These are phyloP conservation scores for Rutstroemia sp. DNA, from an alignment of 2,329 filamentous ascomycete genomes.

Conservation along the genomic window DNA sequence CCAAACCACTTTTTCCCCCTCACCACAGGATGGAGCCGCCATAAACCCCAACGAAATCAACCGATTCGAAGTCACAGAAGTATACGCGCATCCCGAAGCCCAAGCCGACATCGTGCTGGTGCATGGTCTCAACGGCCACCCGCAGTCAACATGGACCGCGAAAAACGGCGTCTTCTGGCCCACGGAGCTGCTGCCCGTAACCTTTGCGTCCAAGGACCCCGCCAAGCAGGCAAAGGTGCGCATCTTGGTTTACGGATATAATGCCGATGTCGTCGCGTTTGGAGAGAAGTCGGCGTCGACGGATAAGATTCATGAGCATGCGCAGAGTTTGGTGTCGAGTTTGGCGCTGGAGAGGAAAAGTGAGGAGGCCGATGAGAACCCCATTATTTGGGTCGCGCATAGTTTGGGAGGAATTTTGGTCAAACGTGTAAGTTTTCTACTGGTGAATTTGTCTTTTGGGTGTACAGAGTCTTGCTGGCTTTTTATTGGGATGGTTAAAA, in stretches of 20 bases:
- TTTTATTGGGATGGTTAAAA: too few species aligned
- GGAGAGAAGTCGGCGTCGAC: constrained; percentile 39
- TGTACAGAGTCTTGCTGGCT: neutral
- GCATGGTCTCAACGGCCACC: constrained; percentile 62
- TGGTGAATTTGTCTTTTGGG: constrained; percentile 38
- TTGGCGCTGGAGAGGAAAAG: constrained; percentile 56
- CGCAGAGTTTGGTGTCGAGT: constrained; percentile 57
- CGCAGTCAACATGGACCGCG: constrained; percentile 55
- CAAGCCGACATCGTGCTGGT: constrained; percentile 61
- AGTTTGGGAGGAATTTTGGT: constrained; percentile 66
- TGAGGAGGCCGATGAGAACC: constrained; percentile 48
- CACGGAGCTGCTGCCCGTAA: constrained; percentile 51
- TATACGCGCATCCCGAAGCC: constrained; percentile 52
- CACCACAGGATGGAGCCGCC: constrained; percentile 36
- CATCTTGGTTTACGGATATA: constrained; percentile 67
- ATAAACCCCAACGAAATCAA: constrained; percentile 38
- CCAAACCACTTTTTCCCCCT: neutral
- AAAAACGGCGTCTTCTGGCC: constrained; percentile 59
- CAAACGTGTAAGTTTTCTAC: constrained; percentile 40
- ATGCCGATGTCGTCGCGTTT: constrained; percentile 53
- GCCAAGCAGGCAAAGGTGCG: constrained; percentile 48
- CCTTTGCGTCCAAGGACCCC: neutral
- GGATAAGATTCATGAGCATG: constrained; percentile 63
- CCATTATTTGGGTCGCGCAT: constrained; percentile 71
- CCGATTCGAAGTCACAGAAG: constrained; percentile 51